These are phyloP conservation scores for Metschnikowia noctiluminum DNA, from an alignment of 805 yeast species.

Conservation along the genomic window DNA sequence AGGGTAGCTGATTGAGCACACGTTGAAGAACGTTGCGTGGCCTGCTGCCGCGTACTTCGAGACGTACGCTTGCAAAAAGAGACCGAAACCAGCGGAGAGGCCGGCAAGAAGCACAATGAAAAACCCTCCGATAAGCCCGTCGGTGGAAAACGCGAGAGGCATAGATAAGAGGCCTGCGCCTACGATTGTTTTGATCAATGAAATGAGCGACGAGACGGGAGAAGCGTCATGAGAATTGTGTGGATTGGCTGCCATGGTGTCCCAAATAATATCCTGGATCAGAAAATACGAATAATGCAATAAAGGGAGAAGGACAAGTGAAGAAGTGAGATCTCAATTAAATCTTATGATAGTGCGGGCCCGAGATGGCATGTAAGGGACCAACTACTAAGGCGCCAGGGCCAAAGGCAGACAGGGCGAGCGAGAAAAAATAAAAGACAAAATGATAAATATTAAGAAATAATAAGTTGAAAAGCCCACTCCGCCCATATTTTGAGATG, in stretches of 20 bases:
- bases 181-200: slow-evolving; percentile 68
- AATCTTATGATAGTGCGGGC: no score
- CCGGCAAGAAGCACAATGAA: slow-evolving; percentile 59
- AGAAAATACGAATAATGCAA: no score
- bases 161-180: slow-evolving; percentile 83
- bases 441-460: no score
- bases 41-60: slow-evolving; percentile 55
- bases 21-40: slow-evolving; percentile 66
- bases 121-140: slow-evolving; percentile 60
- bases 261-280: no score
- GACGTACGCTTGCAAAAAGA: slow-evolving; percentile 57
- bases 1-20: slow-evolving; percentile 67
- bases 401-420: no score
- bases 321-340: no score
- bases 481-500: no score
- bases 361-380: no score
- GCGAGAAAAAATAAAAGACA: no score
- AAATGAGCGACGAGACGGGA: slow-evolving; percentile 55
- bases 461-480: no score
- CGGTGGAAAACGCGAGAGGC: slow-evolving; percentile 68
- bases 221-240: slow-evolving; percentile 38
- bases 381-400: no score
- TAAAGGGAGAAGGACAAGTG: no score
- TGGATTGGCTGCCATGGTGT: background rate
- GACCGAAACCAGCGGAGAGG: slow-evolving; percentile 61